phyloP scores from a whole-genome alignment of 108 stramenopile species.

The Discostella pseudostelligera region DNA sequence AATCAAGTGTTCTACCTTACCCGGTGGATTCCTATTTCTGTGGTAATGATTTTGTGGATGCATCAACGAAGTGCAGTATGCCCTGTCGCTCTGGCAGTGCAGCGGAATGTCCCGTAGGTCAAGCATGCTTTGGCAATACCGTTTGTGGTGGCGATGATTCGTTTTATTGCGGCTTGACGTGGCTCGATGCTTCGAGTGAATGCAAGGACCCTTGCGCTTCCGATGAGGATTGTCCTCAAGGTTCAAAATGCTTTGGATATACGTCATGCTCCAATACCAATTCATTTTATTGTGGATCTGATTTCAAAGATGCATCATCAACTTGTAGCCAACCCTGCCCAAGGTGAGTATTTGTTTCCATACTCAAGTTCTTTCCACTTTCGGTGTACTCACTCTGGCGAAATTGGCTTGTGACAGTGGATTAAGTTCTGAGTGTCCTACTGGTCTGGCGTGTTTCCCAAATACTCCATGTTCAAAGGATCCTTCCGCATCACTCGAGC shows the following conservation, averaged over 20 bases:
- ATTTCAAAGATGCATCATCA: slow-evolving; percentile 47
- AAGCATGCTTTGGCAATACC: slow-evolving; percentile 47
- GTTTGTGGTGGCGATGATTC: slow-evolving; percentile 43
- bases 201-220: slow-evolving; percentile 43
- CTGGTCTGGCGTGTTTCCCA: slow-evolving; percentile 44
- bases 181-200: slow-evolving; percentile 50
- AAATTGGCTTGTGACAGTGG: neutral
- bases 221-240: slow-evolving; percentile 39
- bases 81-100: slow-evolving; percentile 47
- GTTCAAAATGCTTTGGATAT: slow-evolving; percentile 44
- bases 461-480: slow-evolving; percentile 43
- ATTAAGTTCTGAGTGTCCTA: slow-evolving; percentile 33
- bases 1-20: neutral
- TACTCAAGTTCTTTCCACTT: neutral
- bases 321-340: slow-evolving; percentile 45
- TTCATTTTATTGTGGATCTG: slow-evolving; percentile 48
- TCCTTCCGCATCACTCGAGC: slow-evolving; percentile 8
- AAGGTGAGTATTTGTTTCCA: neutral
- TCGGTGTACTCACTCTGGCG: neutral
- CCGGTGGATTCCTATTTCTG: slow-evolving; percentile 40
- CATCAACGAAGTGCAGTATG: slow-evolving; percentile 38
- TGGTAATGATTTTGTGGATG: slow-evolving; percentile 42
- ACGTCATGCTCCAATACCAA: slow-evolving; percentile 43
- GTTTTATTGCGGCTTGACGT: slow-evolving; percentile 44
- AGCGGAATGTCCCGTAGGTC: slow-evolving; percentile 47